These are phyloP conservation scores for Chenopodium album DNA, from an alignment of 148 eudicot genomes.

Conservation along the genomic window DNA sequence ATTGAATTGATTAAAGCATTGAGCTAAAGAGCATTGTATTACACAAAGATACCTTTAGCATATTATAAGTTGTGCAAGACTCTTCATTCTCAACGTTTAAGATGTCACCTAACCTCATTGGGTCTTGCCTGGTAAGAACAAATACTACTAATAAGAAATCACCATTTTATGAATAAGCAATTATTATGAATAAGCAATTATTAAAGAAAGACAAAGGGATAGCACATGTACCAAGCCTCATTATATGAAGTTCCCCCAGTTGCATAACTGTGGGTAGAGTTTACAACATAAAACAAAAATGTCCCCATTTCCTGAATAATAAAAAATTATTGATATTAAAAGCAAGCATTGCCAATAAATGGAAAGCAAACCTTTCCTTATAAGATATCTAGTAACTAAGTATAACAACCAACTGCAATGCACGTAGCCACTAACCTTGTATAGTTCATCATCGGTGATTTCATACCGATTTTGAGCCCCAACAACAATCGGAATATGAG, in stretches of 20 bases:
- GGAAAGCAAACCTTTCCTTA: background rate
- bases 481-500: slow-evolving; percentile 84
- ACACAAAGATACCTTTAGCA: slow-evolving; percentile 64
- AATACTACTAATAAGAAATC: background rate
- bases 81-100: slow-evolving; percentile 72
- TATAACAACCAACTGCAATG: too few relatives aligned
- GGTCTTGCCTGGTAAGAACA: slow-evolving; percentile 54
- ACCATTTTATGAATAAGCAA: background rate
- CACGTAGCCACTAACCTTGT: slow-evolving; percentile 38
- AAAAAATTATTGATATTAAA: background rate
- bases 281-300: slow-evolving; percentile 78
- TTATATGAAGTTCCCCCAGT: slow-evolving; percentile 86
- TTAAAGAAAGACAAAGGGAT: background rate
- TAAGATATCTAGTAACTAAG: too few relatives aligned
- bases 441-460: slow-evolving; percentile 82
- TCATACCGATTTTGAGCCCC: slow-evolving; percentile 95
- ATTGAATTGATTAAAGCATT: background rate
- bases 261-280: slow-evolving; percentile 74
- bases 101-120: slow-evolving; percentile 59
- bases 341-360: background rate
- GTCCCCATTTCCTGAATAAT: slow-evolving; percentile 76
- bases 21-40: background rate
- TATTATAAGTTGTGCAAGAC: slow-evolving; percentile 89
- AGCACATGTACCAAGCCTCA: slow-evolving; percentile 56
- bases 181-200: background rate